Conservation (phyloP, 768 basidiomycete species). For the Cystobasidiopsis lactophilus region DNA sequence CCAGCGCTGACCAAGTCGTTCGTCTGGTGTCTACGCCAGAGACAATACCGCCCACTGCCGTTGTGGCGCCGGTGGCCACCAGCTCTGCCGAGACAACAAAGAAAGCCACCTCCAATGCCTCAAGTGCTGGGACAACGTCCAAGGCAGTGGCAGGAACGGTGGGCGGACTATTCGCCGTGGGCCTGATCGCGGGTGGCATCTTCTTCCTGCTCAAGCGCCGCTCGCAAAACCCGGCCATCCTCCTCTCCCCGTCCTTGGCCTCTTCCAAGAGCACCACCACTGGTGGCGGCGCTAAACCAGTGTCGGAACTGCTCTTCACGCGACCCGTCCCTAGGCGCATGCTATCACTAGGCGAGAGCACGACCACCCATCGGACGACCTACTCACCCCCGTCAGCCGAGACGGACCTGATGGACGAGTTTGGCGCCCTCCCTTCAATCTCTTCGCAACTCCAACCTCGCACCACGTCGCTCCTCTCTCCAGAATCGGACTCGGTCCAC, state of each 20-base stretch:
- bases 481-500: background rate
- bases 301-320: constrained; percentile 15
- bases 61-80: background rate
- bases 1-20: background rate
- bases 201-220: background rate
- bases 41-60: background rate
- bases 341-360: constrained; percentile 13
- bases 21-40: background rate
- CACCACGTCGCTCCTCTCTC: background rate
- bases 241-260: too few relatives aligned
- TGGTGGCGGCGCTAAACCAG: background rate
- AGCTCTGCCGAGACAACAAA: background rate
- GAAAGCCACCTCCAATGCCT: background rate
- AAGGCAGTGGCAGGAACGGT: background rate
- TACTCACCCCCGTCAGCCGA: background rate
- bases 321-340: constrained; percentile 8
- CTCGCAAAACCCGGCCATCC: background rate
- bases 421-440: background rate
- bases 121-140: background rate
- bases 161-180: background rate
- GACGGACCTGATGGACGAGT: constrained; percentile 3
- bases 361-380: background rate
- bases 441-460: background rate
- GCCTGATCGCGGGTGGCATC: background rate
- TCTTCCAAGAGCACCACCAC: background rate